A percentile compares a stretch with the other conserved stretches of the same genome.
Conservation (phyloP, 2,329 filamentous ascomycete genomes). For the Claviceps arundinis region DNA sequence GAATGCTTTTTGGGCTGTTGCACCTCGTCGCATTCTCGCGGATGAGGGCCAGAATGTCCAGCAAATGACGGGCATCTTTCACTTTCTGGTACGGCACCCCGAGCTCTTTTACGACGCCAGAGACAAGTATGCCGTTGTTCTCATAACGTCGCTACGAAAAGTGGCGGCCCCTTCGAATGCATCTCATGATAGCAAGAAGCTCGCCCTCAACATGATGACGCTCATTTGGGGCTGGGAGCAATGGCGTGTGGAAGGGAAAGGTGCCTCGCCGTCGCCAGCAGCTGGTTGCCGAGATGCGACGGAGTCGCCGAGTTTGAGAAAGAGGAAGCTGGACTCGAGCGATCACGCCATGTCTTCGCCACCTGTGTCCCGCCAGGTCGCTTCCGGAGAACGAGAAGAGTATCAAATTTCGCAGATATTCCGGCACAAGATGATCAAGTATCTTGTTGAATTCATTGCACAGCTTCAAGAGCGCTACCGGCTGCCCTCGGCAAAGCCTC, state of each 20-base stretch:
- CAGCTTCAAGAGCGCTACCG: conserved; percentile 76
- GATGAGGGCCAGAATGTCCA: conserved; percentile 93
- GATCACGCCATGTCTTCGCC: conserved; percentile 40
- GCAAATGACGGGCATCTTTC: conserved; percentile 94
- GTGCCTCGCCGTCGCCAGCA: conserved; percentile 12
- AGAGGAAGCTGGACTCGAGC: conserved; percentile 59
- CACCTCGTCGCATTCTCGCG: conserved; percentile 77
- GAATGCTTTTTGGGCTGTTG: conserved; percentile 76
- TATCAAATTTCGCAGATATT: conserved; percentile 55
- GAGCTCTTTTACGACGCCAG: conserved; percentile 90
- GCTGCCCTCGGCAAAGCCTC: conserved; percentile 55
- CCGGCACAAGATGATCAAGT: conserved; percentile 77
- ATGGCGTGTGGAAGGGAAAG: conserved; percentile 54
- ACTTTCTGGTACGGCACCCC: conserved; percentile 86
- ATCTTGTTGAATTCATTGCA: conserved; percentile 89
- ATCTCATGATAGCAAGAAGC: conserved; percentile 81
- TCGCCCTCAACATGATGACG: conserved; percentile 81
- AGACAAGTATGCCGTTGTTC: conserved; percentile 79
- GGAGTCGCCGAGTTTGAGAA: conserved; percentile 60
- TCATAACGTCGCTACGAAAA: conserved; percentile 80
- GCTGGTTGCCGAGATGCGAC: conserved; percentile 29
- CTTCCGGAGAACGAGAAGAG: conserved; percentile 42
- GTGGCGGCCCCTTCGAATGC: conserved; percentile 72
- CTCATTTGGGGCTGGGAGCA: conserved; percentile 91
- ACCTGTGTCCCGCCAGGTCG: conserved; percentile 28